Conservation (phyloP, 768 basidiomycete genomes). For the Russula griseocarnosa region DNA sequence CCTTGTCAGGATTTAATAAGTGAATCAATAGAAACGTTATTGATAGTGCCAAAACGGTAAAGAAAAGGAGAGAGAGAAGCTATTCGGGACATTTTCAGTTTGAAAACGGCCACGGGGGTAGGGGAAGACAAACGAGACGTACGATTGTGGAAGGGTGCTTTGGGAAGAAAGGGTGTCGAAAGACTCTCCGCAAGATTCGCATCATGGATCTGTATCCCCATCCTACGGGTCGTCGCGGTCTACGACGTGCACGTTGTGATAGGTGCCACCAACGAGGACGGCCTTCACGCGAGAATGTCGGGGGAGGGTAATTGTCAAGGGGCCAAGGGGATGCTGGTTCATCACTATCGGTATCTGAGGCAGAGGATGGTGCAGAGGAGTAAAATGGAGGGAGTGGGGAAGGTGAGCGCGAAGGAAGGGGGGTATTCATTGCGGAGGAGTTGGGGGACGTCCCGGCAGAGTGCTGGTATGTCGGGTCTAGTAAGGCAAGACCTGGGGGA, state of each 20-base stretch:
- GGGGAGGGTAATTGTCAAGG: conserved; percentile 39
- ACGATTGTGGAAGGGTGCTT: conserved; percentile 79
- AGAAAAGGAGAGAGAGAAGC: conserved; percentile 68
- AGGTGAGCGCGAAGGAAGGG: conserved; percentile 57
- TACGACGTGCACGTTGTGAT: conserved; percentile 41
- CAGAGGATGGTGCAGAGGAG: conserved; percentile 49
- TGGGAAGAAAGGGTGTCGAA: conserved; percentile 74
- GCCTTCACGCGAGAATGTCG: conserved; percentile 35
- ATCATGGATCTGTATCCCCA: conserved; percentile 49
- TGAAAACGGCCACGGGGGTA: conserved; percentile 5
- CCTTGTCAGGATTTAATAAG: conserved; percentile 93
- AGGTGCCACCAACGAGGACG: conserved; percentile 55
- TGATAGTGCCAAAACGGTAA: conserved; percentile 76
- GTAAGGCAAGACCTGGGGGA: background rate
- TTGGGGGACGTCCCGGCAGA: conserved; percentile 29
- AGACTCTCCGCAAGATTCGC: conserved; percentile 50
- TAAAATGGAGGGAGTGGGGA: conserved; percentile 59
- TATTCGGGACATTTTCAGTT: conserved; percentile 32
- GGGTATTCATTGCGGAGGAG: conserved; percentile 41
- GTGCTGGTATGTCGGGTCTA: background rate
- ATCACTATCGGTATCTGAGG: conserved; percentile 63
- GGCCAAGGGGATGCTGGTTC: conserved; percentile 41
- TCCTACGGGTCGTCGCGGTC: conserved; percentile 47
- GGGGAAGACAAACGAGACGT: conserved; percentile 33
- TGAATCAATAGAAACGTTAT: conserved; percentile 87